Evolutionary conservation across 257 asterid genomes (phyloP).

Genomic region (Anisodus tanguticus): DNA sequence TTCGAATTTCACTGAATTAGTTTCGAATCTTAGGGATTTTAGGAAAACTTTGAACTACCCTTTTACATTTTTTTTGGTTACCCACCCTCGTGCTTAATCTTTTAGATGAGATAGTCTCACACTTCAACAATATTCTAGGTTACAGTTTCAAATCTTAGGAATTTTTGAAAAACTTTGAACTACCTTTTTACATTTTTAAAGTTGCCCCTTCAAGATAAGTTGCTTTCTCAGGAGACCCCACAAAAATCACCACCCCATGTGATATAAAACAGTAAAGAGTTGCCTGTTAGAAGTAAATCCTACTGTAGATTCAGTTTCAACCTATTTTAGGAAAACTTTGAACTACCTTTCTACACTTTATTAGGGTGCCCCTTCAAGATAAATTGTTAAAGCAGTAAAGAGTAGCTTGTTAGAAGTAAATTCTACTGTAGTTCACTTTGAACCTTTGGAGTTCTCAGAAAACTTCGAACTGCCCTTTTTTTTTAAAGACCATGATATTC

Average conservation of each 20-base stretch:
- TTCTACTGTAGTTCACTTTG: neutral
- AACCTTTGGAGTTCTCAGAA: neutral
- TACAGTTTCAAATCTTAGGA: neutral
- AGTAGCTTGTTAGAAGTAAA: neutral
- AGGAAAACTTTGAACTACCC: neutral
- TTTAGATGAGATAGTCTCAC: neutral
- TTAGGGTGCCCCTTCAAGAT: neutral
- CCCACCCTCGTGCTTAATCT: neutral
- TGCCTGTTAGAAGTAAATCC: neutral
- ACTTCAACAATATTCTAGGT: neutral
- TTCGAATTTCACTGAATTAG: no score
- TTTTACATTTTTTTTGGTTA: neutral
- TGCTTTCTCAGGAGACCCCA: neutral
- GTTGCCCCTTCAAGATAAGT: neutral
- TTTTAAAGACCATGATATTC: neutral
- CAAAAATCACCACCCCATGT: neutral
- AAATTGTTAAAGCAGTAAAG: neutral
- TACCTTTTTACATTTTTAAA: neutral
- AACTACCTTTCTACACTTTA: neutral
- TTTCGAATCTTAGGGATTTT: neutral
- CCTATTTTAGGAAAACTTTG: conserved; percentile 6
- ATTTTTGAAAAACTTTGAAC: neutral
- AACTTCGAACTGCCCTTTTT: neutral
- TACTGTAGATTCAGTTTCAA: neutral
- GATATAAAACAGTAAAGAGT: conserved; percentile 8